Evolutionary conservation across 2,329 filamentous ascomycete genomes (phyloP).

Genomic region (Trichoderma breve): DNA sequence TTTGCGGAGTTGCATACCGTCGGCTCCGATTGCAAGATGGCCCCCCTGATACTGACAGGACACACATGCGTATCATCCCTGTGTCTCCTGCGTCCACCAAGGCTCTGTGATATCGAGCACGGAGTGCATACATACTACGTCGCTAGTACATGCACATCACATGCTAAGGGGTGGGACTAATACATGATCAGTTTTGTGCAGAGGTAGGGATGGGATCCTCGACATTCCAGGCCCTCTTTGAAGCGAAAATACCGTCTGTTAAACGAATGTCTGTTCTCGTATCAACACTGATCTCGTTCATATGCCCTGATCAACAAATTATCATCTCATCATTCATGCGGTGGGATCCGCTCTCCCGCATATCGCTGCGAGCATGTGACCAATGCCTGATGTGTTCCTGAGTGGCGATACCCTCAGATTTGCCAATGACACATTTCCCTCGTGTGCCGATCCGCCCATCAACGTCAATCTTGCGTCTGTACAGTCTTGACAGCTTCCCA

Average conservation of each 20-base stretch:
- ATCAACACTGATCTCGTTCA: not conserved
- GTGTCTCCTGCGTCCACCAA: not conserved
- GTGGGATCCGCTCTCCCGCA: constrained; percentile 17
- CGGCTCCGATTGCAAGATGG: not conserved
- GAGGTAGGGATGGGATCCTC: not conserved
- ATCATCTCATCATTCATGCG: not conserved
- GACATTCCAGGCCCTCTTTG: not conserved
- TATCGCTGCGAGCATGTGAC: constrained; percentile 11
- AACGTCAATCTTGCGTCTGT: not conserved
- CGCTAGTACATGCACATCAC: not conserved
- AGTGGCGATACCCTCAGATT: not conserved
- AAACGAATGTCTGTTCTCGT: not conserved
- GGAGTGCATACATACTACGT: not conserved
- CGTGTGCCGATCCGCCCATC: not conserved
- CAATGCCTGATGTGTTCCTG: not conserved
- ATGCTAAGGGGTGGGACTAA: not conserved
- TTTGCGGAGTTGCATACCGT: not conserved
- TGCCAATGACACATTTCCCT: not conserved
- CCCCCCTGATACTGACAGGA: not conserved
- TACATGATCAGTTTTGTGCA: not conserved
- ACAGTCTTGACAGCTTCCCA: not conserved
- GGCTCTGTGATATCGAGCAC: not conserved
- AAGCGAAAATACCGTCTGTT: not conserved
- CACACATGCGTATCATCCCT: constrained; percentile 1
- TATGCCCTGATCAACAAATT: not conserved